Evolutionary conservation across 352 stramenopile genomes (phyloP), one percentile per base, ranked within the genome.

Genomic region (Phytophthora pseudosyringae): DNA sequence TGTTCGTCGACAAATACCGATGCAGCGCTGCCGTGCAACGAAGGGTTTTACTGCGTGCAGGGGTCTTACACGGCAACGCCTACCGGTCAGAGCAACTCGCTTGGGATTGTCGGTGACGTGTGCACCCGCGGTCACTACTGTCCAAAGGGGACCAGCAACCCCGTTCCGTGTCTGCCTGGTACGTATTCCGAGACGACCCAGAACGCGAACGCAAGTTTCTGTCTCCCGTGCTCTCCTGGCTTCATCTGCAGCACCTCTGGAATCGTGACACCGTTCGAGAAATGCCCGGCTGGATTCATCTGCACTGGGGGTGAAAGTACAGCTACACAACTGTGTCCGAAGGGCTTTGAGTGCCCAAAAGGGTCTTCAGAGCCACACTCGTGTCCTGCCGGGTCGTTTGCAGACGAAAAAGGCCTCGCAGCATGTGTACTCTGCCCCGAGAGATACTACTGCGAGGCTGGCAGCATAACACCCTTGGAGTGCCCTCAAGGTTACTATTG

Each of bases 41-140:
- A 80, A 32, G 93, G 93, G 0, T 97, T 93, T 63, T 97, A 96
- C 63, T 98, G 91, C 49, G 69, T 96, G 0, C 89, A 96, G 62
- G 86, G 86, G 8, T 94, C 86, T 11, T 96, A 80, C 62, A 95
- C 86, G 1, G 71, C 81, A 7, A 89, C 75, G 2, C 86, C 86
- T 7, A 93, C 83, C 0, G 85, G 86, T 0, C 70, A 91, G 60
- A 83, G 67, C 49, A 95, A 94, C 59, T 81, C 78, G 10, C 69
- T 94, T 6, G 86, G 86, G 2, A 72, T 68, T 1, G 93, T 96
- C 28, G 88, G 88, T 7, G 59, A 96, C 50, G 73, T 93, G 0
- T 95, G 85, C 39, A 73, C 75, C 5, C 56, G 51, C 1, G 90
- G 90, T 1, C 86, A 93, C 47, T 97, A 93, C 60, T 97, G 89